Base-by-base conservation (phyloP, 2,329 filamentous ascomycete species). In the Emericellopsis atlantica region DNA sequence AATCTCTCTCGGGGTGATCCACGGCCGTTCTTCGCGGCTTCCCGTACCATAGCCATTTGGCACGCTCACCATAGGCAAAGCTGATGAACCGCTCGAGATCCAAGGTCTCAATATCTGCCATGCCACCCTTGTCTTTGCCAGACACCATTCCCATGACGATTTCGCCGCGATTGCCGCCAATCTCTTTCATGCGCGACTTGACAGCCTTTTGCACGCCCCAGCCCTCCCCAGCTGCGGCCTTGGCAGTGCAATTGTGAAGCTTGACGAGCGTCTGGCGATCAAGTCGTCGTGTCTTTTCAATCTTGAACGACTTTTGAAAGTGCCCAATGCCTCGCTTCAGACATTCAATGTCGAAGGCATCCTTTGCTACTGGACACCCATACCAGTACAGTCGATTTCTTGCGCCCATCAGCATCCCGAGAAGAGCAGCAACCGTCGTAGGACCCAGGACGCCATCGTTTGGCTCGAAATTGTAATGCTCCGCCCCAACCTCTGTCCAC, bases 111-210 rank as follows among this genome's bases (percentile, higher is more conserved):
- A 95, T 81, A 51, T 95, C 90, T 4, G 85, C 84, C 48, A 96
- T 89, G 4, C 87, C 86, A 42, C 81, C 86, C 60, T 93, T 93
- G 50, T 94, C 88, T 37, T 82, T 79, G 22, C 84, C 79, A 32
- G 81, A 84, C 6, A 95, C 88, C 69, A 94, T 93, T n/a, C 87
- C 89, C 69, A 94, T 87, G 37, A 95, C 82, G 64, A 95, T 84
- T 58, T 95, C 90, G 37, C 89, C 89, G 40, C 90, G 82, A 57
- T 95, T 95, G 12, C 92, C 90, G 49, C 87, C 87, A 32, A 98
- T 77, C 59, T 95, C 92, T 15, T 84, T 88, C 37, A 96, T 84
- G 0, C 90, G 95, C 4, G 87, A 94, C 57, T 96, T 96, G 52
- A 98, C 87, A 15, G 90, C 89, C 53, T 86, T 82, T 39, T 88